A percentile compares a stretch with the other conserved stretches of the same genome.
These are phyloP conservation scores for Cryptococcus amylolentus DNA, from an alignment of 1,284 basidiomycete species.

Conservation along the genomic window DNA sequence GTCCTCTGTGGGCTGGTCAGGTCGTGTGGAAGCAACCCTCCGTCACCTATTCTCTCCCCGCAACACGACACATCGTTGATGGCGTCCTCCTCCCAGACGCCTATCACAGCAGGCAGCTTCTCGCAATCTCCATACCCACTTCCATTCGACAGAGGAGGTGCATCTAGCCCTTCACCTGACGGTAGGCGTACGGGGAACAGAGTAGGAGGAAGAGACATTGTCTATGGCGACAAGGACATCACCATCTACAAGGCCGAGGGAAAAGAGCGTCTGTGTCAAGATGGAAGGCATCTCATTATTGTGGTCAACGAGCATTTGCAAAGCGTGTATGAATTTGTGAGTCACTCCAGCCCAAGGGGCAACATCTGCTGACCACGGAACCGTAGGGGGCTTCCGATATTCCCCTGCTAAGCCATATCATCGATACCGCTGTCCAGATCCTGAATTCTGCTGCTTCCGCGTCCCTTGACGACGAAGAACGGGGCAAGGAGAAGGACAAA, in stretches of 20 bases:
- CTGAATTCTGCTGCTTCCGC: conserved; percentile 7
- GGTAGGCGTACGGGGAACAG: conserved; percentile 3
- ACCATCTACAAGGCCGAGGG: conserved; percentile 37
- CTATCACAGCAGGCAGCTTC: conserved; percentile 1
- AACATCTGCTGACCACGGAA: not conserved
- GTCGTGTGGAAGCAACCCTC: conserved; percentile 1
- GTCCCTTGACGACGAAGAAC: conserved; percentile 13
- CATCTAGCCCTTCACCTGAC: not conserved
- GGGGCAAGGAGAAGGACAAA: conserved; percentile 15
- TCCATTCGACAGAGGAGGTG: conserved; percentile 1
- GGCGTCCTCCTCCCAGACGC: not conserved
- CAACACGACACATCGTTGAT: not conserved
- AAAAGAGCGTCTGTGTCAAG: conserved; percentile 34
- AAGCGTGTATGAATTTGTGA: conserved; percentile 45
- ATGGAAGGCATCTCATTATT: conserved; percentile 43
- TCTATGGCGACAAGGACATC: conserved; percentile 38
- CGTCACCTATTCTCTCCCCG: conserved; percentile 9
- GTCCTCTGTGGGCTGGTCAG: conserved; percentile 33
- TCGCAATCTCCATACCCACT: conserved; percentile 5
- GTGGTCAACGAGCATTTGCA: conserved; percentile 43
- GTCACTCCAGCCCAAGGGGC: conserved; percentile 7
- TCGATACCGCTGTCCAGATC: conserved; percentile 27
- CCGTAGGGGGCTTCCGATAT: conserved; percentile 42
- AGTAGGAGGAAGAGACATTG: conserved; percentile 31
- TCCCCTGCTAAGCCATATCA: conserved; percentile 39